phyloP scores from a whole-genome alignment of 2,329 filamentous ascomycete genomes.

The Didymella glomerata region DNA sequence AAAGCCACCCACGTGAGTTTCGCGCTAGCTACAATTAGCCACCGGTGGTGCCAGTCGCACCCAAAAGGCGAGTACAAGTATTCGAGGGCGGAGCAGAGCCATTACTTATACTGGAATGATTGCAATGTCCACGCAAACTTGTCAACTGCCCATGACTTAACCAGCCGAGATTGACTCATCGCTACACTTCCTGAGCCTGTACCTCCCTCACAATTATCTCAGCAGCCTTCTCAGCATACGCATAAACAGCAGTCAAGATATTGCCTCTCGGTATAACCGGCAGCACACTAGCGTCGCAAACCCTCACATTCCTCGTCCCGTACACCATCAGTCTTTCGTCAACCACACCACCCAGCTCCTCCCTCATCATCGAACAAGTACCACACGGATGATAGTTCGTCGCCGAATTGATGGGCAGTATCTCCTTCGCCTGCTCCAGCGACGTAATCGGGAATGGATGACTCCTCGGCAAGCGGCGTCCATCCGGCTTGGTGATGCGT shows the following conservation, averaged over 20 bases:
- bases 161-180: too few relatives aligned
- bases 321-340: constrained; percentile 41
- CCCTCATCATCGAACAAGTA: constrained; percentile 46
- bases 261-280: constrained; percentile 34
- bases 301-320: constrained; percentile 38
- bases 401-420: constrained; percentile 23
- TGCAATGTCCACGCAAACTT: too few relatives aligned
- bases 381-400: constrained; percentile 43
- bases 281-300: constrained; percentile 43
- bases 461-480: constrained; percentile 25
- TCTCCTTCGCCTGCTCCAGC: constrained; percentile 29
- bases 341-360: constrained; percentile 44
- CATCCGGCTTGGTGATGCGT: constrained; percentile 20
- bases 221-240: constrained; percentile 36
- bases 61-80: too few relatives aligned
- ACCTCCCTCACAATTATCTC: constrained; percentile 29
- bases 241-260: constrained; percentile 37
- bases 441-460: constrained; percentile 21
- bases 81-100: too few relatives aligned
- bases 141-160: too few relatives aligned
- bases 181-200: too few relatives aligned
- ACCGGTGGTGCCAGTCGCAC: too few relatives aligned
- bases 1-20: too few relatives aligned
- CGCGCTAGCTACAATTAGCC: too few relatives aligned
- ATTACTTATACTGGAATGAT: too few relatives aligned